phyloP scores from a whole-genome alignment of 768 basidiomycete species.

The Cystofilobasidium bisporidii region DNA sequence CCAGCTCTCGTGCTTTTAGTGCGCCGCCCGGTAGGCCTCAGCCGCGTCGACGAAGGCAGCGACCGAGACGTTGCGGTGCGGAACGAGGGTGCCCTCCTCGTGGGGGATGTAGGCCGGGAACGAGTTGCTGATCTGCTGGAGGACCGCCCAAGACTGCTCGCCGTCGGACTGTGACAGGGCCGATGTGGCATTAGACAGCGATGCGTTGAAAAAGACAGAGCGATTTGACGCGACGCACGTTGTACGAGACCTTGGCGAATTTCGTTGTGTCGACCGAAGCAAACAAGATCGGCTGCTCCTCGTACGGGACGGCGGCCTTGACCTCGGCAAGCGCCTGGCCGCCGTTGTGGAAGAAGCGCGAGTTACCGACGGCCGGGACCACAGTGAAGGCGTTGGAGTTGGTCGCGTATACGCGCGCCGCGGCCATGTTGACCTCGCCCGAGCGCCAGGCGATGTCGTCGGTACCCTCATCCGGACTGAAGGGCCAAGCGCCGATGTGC shows the following conservation, averaged over 20 bases:
- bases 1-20: no score
- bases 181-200: no score
- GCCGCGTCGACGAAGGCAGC: background rate
- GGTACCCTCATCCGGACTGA: background rate
- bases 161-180: slow-evolving; percentile 12
- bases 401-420: background rate
- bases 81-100: background rate
- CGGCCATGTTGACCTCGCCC: background rate
- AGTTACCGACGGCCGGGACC: background rate
- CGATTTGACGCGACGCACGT: no score
- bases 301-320: background rate
- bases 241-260: background rate
- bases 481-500: slow-evolving; percentile 8
- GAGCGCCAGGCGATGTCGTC: background rate
- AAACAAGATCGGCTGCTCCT: background rate
- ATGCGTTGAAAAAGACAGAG: no score
- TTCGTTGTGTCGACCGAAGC: slow-evolving; percentile 4
- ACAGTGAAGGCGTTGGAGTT: slow-evolving; percentile 7
- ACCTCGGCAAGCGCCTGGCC: background rate
- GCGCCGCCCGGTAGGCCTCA: background rate
- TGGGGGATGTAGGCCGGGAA: slow-evolving; percentile 2
- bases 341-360: background rate
- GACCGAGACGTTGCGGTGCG: background rate
- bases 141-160: slow-evolving; percentile 6
- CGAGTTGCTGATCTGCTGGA: background rate